A percentile compares a stretch with the other conserved stretches of the same genome.
Conservation (phyloP, 768 basidiomycete species). For the Pleurotus cornucopiae region DNA sequence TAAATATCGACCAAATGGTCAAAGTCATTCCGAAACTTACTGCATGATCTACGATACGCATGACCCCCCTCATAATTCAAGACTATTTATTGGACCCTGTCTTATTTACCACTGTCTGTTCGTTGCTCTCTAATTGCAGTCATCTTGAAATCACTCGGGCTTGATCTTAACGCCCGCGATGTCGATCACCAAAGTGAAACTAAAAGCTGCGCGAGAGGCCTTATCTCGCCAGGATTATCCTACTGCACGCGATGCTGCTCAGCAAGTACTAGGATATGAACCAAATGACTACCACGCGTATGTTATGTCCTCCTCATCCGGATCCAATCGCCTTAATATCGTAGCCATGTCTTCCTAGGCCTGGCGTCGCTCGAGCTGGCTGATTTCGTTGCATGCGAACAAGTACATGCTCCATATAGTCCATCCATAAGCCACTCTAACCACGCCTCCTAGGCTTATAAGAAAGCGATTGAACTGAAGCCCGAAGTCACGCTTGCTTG, state of each 20-base stretch:
- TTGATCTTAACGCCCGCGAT: slow-evolving; percentile 15
- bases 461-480: slow-evolving; percentile 67
- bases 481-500: slow-evolving; percentile 74
- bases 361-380: slow-evolving; percentile 75
- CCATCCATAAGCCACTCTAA: slow-evolving; percentile 8
- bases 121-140: too few species aligned
- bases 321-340: slow-evolving; percentile 7
- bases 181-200: slow-evolving; percentile 63
- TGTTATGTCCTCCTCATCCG: background rate
- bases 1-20: slow-evolving; percentile 78
- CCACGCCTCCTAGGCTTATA: slow-evolving; percentile 54
- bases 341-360: slow-evolving; percentile 82
- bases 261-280: slow-evolving; percentile 68
- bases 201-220: slow-evolving; percentile 77
- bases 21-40: slow-evolving; percentile 74
- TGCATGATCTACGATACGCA: slow-evolving; percentile 30
- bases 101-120: too few species aligned
- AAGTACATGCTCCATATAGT: slow-evolving; percentile 47
- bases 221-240: slow-evolving; percentile 73
- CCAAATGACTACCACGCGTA: slow-evolving; percentile 86
- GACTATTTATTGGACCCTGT: too few species aligned
- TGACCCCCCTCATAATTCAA: too few species aligned
- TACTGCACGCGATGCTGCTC: slow-evolving; percentile 61
- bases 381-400: slow-evolving; percentile 71
- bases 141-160: too few species aligned